These are phyloP conservation scores for Lentinus brumalis DNA, from an alignment of 768 basidiomycete genomes.

Conservation along the genomic window DNA sequence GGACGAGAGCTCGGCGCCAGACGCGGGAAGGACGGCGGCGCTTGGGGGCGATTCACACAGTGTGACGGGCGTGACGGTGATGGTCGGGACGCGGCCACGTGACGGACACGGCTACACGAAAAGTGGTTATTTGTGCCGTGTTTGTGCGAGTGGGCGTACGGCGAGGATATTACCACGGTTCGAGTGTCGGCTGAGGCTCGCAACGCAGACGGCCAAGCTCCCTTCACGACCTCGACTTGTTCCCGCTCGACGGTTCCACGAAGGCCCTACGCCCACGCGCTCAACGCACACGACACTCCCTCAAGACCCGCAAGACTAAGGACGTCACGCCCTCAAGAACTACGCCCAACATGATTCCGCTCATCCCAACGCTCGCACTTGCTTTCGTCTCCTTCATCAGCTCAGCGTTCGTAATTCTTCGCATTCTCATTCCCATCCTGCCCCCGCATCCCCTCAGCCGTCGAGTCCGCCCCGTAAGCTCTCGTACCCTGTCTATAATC, in stretches of 20 bases:
- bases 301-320: constrained; percentile 26
- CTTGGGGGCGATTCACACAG: constrained; percentile 11
- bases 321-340: constrained; percentile 19
- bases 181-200: constrained; percentile 13
- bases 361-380: constrained; percentile 65
- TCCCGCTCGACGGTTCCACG: constrained; percentile 37
- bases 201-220: constrained; percentile 6
- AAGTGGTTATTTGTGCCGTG: constrained; percentile 13
- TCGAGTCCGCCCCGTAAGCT: constrained; percentile 70
- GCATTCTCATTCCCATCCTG: constrained; percentile 72
- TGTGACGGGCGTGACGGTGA: constrained; percentile 4
- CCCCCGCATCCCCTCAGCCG: constrained; percentile 73
- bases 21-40: constrained; percentile 1
- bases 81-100: constrained; percentile 12
- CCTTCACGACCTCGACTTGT: constrained; percentile 35
- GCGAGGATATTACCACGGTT: constrained; percentile 32
- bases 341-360: constrained; percentile 56
- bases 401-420: constrained; percentile 76
- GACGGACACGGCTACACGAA: constrained; percentile 11
- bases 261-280: constrained; percentile 41
- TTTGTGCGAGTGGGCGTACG: constrained; percentile 34
- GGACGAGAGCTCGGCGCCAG: constrained; percentile 2
- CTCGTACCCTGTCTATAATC: constrained; percentile 9
- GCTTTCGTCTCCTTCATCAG: constrained; percentile 71
- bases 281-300: constrained; percentile 33